Evolutionary conservation across 176 grass and related monocot species (phyloP), one percentile per base, ranked within the genome.

Genomic region (Rhynchospora pubera): DNA sequence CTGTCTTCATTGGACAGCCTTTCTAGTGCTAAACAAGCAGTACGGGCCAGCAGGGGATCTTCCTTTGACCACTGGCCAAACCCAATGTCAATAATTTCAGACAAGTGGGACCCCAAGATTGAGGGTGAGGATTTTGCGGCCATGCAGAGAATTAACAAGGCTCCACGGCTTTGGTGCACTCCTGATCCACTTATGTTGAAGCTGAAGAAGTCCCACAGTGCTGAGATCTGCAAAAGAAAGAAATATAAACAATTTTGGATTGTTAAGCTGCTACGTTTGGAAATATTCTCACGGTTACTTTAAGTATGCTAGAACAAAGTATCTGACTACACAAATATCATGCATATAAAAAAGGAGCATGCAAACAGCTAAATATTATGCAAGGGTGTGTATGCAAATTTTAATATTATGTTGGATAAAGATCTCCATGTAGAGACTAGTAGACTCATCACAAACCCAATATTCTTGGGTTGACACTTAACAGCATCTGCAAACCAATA

Each of bases 81-180:
- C n/a, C 95, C 95, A 84, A 97, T 94, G 78, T 97, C 95, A 60
- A 97, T 75, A 86, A 97, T 97, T 86, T 97, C 95, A 87, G 90
- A 89, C 85, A 97, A 69, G 81, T 94, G 95, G 28, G 87, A 65
- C 78, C 90, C 82, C 83, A 94, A 80, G 86, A 97, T 89, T 63
- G 80, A 78, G 13, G 95, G 90, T 87, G 90, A 91, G 44, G 95
- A 90, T 59, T 89, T 94, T 78, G 95, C 95, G 48, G 95, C 90
- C 95, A 98, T 98, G 78, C 95, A 98, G 66, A 98, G 68, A 88
- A 98, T 89, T 79, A 87, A 91, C 82, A 98, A 87, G 84, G 90
- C 90, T 62, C 90, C 95, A 85, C 92, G 86, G 58, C 95, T 94
- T 85, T 98, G 88, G 47, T 80, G 77, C 88, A 89, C 90, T 48